phyloP scores from a whole-genome alignment of 768 basidiomycete species.

The Hericium rajendrae region DNA sequence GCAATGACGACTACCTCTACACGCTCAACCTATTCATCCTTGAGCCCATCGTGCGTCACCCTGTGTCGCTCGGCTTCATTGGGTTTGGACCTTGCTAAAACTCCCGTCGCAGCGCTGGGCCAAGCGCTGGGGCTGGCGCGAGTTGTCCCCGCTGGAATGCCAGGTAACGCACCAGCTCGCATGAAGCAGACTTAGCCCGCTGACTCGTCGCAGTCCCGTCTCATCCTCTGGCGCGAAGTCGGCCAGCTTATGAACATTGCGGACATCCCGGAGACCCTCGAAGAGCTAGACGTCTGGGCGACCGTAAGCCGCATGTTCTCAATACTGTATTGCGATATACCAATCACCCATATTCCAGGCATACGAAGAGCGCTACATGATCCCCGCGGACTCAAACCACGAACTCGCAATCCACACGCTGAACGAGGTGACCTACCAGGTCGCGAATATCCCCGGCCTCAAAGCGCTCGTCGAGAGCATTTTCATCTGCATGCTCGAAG shows the following conservation, averaged over 20 bases:
- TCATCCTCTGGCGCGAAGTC: slow-evolving; percentile 33
- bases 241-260: slow-evolving; percentile 37
- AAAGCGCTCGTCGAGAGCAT: slow-evolving; percentile 26
- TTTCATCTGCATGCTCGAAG: slow-evolving; percentile 31
- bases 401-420: slow-evolving; percentile 31
- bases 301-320: too few relatives aligned
- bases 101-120: slow-evolving; percentile 26
- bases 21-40: neutral
- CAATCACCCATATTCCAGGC: neutral
- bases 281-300: slow-evolving; percentile 31
- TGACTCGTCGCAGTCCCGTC: slow-evolving; percentile 17
- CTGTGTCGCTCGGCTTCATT: neutral
- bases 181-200: too few relatives aligned
- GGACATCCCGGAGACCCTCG: slow-evolving; percentile 33
- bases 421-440: slow-evolving; percentile 30
- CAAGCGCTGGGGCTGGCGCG: slow-evolving; percentile 34
- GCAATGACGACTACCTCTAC: neutral
- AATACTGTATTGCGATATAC: neutral
- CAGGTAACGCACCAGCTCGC: slow-evolving; percentile 14
- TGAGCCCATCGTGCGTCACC: neutral
- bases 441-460: slow-evolving; percentile 30
- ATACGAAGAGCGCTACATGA: slow-evolving; percentile 34
- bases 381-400: slow-evolving; percentile 31
- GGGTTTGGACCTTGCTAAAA: neutral
- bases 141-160: slow-evolving; percentile 32